Evolutionary conservation across 306 rosid species (phyloP).

Genomic region (Benincasa hispida): DNA sequence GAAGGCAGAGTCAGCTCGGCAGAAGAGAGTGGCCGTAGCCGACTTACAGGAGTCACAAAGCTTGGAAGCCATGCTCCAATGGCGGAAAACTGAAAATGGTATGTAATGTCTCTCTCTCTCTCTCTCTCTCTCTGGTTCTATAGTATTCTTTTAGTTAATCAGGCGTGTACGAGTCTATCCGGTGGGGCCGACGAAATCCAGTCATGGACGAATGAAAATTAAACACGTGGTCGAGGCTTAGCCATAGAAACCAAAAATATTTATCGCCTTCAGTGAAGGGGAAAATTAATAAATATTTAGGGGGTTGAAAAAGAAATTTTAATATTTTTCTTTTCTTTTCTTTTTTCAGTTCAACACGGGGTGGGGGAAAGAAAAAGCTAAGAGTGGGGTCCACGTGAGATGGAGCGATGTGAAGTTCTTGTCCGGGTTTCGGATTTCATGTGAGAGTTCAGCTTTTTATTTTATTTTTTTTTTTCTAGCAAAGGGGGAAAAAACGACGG

Average conservation of each 20-base stretch:
- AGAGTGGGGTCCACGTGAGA: background rate
- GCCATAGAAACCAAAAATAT: conserved; percentile 19
- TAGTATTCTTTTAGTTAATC: background rate
- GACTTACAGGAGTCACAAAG: conserved; percentile 92
- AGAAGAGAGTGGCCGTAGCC: conserved; percentile 67
- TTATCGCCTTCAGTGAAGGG: background rate
- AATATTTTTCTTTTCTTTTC: background rate
- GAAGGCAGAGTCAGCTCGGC: conserved; percentile 88
- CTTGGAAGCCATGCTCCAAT: conserved; percentile 57
- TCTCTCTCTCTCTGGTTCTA: background rate
- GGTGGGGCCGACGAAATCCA: conserved; percentile 47
- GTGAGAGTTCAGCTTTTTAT: too few species aligned
- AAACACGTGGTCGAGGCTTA: conserved; percentile 35
- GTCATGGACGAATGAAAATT: background rate
- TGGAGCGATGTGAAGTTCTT: background rate
- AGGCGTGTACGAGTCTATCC: conserved; percentile 19
- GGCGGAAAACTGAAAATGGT: background rate
- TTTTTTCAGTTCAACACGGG: background rate
- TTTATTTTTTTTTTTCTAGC: too few species aligned
- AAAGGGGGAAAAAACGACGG: too few species aligned
- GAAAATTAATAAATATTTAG: background rate
- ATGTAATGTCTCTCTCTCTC: background rate
- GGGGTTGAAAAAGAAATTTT: background rate
- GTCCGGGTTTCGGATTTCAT: background rate
- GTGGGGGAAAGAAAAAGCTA: background rate